A percentile compares a stretch with the other conserved stretches of the same genome.
Conservation (phyloP, 306 rosid species). For the peach (Prunus persica) region Prunus_persica_NCBIv2 NC_034011.1:3697501-3698000, state of each 20-base stretch:
- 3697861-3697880: slow-evolving; percentile 11
- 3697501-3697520: background rate
- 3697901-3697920: slow-evolving; percentile 5
- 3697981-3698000: slow-evolving; percentile 52
- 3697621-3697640: background rate
- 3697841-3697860: background rate
- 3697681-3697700: background rate
- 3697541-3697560: background rate
- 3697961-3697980: slow-evolving; percentile 47
- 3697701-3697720: slow-evolving; percentile 18
- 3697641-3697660: too few relatives aligned
- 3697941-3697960: slow-evolving; percentile 1
- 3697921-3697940: background rate
- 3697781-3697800: background rate
- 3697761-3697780: background rate
- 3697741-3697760: slow-evolving; percentile 16
- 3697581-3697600: background rate
- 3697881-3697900: slow-evolving; percentile 12
- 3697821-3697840: background rate
- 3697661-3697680: background rate
- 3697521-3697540: slow-evolving; percentile 5
- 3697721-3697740: slow-evolving; percentile 7
- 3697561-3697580: background rate
- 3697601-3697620: background rate
- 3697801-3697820: background rate